Evolutionary conservation across 345 rosid genomes (phyloP), one percentile per base, ranked within the genome.

Genomic region (Zanthoxylum bungeanum): DNA sequence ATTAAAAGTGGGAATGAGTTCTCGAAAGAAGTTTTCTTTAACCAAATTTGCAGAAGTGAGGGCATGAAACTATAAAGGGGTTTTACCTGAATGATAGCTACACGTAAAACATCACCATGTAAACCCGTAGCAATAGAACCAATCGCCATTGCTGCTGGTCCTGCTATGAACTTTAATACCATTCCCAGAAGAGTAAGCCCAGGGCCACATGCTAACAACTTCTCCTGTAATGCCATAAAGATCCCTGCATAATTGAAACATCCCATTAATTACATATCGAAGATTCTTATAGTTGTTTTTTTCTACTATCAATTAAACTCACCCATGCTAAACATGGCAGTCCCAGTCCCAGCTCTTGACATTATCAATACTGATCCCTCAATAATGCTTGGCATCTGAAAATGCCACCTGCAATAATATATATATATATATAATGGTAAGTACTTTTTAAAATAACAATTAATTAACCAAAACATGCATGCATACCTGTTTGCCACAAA

Each of bases 201-300:
- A 36, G 88, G 22, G 2, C 98, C 98, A 33, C 98, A 92, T 7
- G 90, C 86, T 44, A 92, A 77, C 71, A 94, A 49, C 66, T 86
- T 94, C 68, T 83, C 82, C 76, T 94, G 97, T 61, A 79, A 73
- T 25, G 97, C 98, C 85, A 94, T 89, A 85, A 92, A 94, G 19
- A 92, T 90, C 50, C 97, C 97, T 91, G 82, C 78, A 56, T 22
- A 7, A 10, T 9, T 9, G 25, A 19, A 28, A 44, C 6, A 27
- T 2, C 31, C 21, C 27, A 50, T n/a, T n/a, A n/a, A n/a, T n/a
- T n/a, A n/a, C n/a, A n/a, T n/a, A n/a, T n/a, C n/a, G n/a, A n/a
- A n/a, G n/a, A n/a, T n/a, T n/a, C n/a, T n/a, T n/a, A n/a, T n/a
- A n/a, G n/a, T n/a, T n/a, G n/a, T n/a, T n/a, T n/a, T n/a, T n/a